These are phyloP conservation scores for Yamadazyma oceani DNA, from an alignment of 1,139 yeast genomes.

Conservation along the genomic window DNA sequence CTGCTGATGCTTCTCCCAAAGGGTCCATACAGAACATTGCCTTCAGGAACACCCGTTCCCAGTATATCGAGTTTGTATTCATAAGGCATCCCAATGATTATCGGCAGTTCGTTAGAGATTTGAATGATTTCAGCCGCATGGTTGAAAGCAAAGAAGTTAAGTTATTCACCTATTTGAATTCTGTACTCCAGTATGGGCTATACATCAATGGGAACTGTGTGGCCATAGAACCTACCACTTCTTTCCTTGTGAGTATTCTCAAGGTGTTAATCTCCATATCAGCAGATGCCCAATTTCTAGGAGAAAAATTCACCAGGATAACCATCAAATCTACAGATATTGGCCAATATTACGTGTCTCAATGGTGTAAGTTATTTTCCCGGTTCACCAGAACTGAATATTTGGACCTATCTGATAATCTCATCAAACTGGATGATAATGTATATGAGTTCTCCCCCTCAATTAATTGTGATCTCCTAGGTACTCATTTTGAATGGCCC, in stretches of 20 bases:
- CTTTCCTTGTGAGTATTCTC: conserved; percentile 29
- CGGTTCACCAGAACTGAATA: conserved; percentile 23
- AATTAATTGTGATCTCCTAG: conserved; percentile 22
- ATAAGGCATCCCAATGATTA: conserved; percentile 31
- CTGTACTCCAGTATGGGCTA: conserved; percentile 24
- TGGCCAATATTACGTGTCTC: conserved; percentile 32
- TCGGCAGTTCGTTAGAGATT: conserved; percentile 23
- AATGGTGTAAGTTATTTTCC: conserved; percentile 35
- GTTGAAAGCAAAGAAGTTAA: conserved; percentile 16
- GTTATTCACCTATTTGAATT: conserved; percentile 19
- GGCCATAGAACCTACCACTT: conserved; percentile 28
- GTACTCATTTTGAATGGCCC: conserved; percentile 30
- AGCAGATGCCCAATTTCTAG: conserved; percentile 9
- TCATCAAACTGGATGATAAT: conserved; percentile 22
- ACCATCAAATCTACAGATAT: conserved; percentile 37
- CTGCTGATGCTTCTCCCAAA: too few species aligned
- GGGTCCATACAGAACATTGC: conserved; percentile 13
- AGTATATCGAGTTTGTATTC: conserved; percentile 27
- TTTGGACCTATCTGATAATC: conserved; percentile 31
- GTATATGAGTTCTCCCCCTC: conserved; percentile 10
- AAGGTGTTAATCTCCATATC: conserved; percentile 26
- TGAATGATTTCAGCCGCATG: conserved; percentile 24
- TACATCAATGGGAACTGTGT: conserved; percentile 30
- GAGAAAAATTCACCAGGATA: conserved; percentile 23
- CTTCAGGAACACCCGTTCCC: conserved; percentile 26